Conservation (phyloP, 306 rosid genomes). For the Myrica gale region DNA sequence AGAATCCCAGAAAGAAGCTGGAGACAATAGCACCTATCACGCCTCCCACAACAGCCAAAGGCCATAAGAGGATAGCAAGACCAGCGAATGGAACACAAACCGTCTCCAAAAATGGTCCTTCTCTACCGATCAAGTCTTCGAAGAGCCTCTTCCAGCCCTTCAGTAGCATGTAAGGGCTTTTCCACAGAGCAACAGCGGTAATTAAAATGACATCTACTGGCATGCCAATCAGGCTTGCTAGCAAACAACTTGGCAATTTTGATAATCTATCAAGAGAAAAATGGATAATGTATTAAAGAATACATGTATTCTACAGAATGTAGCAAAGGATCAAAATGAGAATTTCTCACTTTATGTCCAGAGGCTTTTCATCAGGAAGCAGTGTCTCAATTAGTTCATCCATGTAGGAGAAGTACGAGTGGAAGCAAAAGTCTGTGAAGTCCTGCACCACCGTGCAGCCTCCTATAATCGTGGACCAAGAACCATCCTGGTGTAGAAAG, state of each 20-base stretch:
- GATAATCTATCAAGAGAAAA: constrained; percentile 41
- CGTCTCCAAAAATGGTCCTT: constrained; percentile 80
- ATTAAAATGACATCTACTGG: constrained; percentile 51
- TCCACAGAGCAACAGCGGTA: constrained; percentile 62
- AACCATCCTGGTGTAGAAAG: constrained; percentile 55
- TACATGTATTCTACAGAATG: neutral
- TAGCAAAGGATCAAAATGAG: constrained; percentile 2
- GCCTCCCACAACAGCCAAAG: constrained; percentile 67
- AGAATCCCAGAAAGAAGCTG: constrained; percentile 64
- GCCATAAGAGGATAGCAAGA: constrained; percentile 78
- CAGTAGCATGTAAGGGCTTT: constrained; percentile 76
- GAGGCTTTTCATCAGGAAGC: constrained; percentile 53
- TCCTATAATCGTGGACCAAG: constrained; percentile 63
- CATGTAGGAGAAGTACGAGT: constrained; percentile 83
- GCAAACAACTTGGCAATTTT: constrained; percentile 61
- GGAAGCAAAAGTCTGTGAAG: constrained; percentile 70
- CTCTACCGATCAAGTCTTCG: constrained; percentile 80
- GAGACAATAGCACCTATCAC: constrained; percentile 47
- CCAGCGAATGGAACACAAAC: constrained; percentile 87
- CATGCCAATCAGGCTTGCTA: constrained; percentile 55
- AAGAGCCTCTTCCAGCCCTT: constrained; percentile 85
- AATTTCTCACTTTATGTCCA: constrained; percentile 51
- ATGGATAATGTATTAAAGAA: neutral
- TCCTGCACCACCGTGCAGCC: constrained; percentile 64
- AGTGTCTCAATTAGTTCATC: constrained; percentile 68